Evolutionary conservation across 768 basidiomycete genomes (phyloP).

Genomic region (Lyophyllum decastes): DNA sequence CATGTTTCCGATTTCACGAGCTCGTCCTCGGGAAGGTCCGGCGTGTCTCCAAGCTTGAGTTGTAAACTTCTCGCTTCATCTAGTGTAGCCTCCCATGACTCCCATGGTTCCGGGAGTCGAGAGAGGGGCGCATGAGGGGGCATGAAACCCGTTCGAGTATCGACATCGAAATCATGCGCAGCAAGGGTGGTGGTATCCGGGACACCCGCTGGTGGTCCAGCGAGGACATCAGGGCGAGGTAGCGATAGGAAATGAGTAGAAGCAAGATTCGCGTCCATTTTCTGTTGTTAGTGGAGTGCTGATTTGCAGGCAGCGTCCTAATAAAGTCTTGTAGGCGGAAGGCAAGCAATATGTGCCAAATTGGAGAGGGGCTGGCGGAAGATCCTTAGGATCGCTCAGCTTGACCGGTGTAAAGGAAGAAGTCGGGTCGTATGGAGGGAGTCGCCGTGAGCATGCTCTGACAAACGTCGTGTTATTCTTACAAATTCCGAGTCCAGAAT

Average conservation of each 20-base stretch:
- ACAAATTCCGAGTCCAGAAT: neutral
- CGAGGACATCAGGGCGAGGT: constrained; percentile 17
- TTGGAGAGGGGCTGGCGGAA: neutral
- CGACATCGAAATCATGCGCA: constrained; percentile 89
- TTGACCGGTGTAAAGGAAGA: neutral
- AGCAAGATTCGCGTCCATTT: constrained; percentile 11
- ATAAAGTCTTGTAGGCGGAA: too few species aligned
- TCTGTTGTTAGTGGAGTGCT: neutral
- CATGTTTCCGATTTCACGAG: constrained; percentile 47
- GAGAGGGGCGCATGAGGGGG: constrained; percentile 71
- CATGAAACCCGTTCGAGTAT: constrained; percentile 90
- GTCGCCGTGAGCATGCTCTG: neutral
- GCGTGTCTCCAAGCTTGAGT: constrained; percentile 66
- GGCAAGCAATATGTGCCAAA: neutral
- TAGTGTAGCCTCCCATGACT: constrained; percentile 69
- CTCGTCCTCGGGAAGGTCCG: constrained; percentile 40
- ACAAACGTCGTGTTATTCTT: neutral
- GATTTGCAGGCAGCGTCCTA: too few species aligned
- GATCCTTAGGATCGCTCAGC: neutral
- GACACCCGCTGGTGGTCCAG: constrained; percentile 14
- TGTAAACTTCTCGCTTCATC: constrained; percentile 47
- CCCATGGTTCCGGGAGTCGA: constrained; percentile 64
- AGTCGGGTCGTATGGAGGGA: neutral
- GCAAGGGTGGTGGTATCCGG: constrained; percentile 33
- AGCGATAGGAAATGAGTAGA: constrained; percentile 21